These are phyloP conservation scores for Acanthamoeba lenticulata DNA, from an alignment of 208 protist genomes.

Conservation along the genomic window DNA sequence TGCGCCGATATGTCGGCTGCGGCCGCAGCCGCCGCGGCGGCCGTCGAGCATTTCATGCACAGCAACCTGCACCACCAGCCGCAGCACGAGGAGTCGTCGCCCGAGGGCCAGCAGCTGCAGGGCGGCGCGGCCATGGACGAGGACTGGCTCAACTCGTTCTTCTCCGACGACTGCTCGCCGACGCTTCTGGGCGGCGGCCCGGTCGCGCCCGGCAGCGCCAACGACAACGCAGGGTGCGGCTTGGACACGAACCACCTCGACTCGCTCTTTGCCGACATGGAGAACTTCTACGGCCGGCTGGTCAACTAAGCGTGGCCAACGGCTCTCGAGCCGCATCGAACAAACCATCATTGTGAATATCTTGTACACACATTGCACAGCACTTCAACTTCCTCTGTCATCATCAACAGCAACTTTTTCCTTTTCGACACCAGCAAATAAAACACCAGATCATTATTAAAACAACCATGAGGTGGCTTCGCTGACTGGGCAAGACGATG, in stretches of 20 bases:
- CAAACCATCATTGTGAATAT: background rate
- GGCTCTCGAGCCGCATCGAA: no score
- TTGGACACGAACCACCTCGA: background rate
- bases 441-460: no score
- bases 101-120: background rate
- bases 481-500: no score
- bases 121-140: background rate
- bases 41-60: background rate
- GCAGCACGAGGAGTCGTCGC: background rate
- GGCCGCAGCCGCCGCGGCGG: background rate
- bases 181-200: background rate
- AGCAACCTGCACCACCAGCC: background rate
- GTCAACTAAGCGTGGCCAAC: background rate
- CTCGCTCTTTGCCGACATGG: background rate
- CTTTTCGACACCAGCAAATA: no score
- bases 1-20: slow-evolving; percentile 2
- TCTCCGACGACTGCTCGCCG: background rate
- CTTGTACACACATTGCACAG: no score
- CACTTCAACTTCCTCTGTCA: no score
- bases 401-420: no score
- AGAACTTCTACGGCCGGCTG: background rate
- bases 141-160: slow-evolving; percentile 50
- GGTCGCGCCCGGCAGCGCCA: background rate
- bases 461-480: no score
- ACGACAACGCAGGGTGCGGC: background rate